These are phyloP conservation scores for Posidonia oceanica DNA, from an alignment of 116 monocot genomes.

Conservation along the genomic window DNA sequence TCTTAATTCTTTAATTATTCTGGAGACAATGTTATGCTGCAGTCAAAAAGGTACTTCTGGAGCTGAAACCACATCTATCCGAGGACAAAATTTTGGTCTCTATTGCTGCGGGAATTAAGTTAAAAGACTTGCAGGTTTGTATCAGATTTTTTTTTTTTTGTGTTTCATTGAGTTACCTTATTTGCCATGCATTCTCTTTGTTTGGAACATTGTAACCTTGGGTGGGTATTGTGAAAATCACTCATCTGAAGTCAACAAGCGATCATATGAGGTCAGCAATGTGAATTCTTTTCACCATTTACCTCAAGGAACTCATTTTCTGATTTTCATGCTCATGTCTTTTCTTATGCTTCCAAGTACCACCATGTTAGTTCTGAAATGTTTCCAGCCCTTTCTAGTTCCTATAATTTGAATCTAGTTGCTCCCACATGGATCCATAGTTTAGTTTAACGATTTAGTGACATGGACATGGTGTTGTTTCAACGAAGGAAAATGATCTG, in stretches of 20 bases:
- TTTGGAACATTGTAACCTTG: background rate
- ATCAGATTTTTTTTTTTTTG: background rate
- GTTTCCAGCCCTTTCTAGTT: no score
- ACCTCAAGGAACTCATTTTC: background rate
- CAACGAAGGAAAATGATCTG: no score
- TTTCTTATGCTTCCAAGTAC: background rate
- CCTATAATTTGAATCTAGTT: no score
- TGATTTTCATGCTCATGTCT: background rate
- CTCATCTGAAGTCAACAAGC: no score
- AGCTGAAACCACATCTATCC: conserved; percentile 54
- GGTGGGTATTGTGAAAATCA: background rate
- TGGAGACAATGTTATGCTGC: conserved; percentile 5
- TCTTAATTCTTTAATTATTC: background rate
- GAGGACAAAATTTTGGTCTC: conserved; percentile 86
- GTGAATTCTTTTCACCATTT: background rate
- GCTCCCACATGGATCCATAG: no score
- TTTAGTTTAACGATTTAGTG: no score
- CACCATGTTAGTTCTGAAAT: no score
- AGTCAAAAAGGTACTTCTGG: conserved; percentile 67
- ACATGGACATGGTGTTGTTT: no score
- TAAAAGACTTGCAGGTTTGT: conserved; percentile 70
- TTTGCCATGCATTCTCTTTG: background rate
- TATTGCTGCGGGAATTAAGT: conserved; percentile 85
- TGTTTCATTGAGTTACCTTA: background rate
- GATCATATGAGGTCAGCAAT: background rate